A percentile compares a stretch with the other conserved stretches of the same genome.
These are phyloP conservation scores for Avena insularis DNA, from an alignment of 176 grass and related monocot genomes.

Conservation along the genomic window DNA sequence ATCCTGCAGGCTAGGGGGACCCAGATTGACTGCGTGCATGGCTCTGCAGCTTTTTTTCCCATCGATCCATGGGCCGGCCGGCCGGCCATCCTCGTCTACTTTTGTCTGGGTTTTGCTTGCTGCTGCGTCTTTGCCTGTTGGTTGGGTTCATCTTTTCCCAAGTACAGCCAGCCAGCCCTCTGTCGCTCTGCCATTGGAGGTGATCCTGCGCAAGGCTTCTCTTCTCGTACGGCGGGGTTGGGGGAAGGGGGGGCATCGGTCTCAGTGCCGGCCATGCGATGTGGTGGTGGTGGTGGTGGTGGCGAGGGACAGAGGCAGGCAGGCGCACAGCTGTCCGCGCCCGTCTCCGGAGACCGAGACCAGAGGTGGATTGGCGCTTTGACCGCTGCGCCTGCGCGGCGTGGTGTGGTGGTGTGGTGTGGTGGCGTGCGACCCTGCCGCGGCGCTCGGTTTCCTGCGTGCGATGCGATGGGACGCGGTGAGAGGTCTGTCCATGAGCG, in stretches of 20 bases:
- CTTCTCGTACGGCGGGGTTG: too few species aligned
- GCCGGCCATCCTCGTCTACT: too few species aligned
- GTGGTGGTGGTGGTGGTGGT: not conserved
- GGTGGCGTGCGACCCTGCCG: not conserved
- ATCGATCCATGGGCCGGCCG: not conserved
- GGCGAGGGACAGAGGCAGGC: too few species aligned
- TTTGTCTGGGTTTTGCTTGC: slow-evolving; percentile 1
- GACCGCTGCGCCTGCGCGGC: not conserved
- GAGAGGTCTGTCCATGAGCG: not conserved
- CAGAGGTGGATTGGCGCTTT: not conserved
- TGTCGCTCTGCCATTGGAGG: not conserved
- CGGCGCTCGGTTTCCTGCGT: not conserved
- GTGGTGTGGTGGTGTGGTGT: not conserved
- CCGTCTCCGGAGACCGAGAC: not conserved
- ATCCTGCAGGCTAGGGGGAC: not conserved
- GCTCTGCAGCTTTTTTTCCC: slow-evolving; percentile 19
- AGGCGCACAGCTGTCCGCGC: not conserved
- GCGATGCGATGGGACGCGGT: not conserved
- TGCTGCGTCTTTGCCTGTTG: not conserved
- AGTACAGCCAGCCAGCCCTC: not conserved
- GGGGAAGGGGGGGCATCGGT: not conserved
- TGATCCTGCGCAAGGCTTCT: not conserved
- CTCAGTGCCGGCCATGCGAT: slow-evolving; percentile 18
- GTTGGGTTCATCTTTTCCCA: slow-evolving; percentile 7
- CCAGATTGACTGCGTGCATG: slow-evolving; percentile 37